Conservation (phyloP, 1,139 yeast genomes). For the Sugiyamaella pinicola region DNA sequence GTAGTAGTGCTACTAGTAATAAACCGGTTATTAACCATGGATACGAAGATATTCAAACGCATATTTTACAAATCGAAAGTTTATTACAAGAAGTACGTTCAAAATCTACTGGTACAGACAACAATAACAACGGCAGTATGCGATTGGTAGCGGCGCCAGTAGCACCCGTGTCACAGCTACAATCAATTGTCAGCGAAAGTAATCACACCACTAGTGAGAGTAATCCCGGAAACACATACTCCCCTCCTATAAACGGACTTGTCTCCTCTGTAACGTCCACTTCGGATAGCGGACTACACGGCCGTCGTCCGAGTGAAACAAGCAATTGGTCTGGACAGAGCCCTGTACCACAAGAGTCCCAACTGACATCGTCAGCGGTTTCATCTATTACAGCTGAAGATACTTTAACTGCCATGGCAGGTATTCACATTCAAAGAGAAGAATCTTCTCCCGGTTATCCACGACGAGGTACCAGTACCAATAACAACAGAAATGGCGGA, state of each 20-base stretch:
- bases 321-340: slow-evolving; percentile 1
- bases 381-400: slow-evolving; percentile 13
- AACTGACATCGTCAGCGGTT: slow-evolving; percentile 8
- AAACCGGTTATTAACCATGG: slow-evolving; percentile 2
- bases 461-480: background rate
- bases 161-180: background rate
- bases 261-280: slow-evolving; percentile 5
- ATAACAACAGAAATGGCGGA: background rate
- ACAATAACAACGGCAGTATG: background rate
- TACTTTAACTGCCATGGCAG: slow-evolving; percentile 15
- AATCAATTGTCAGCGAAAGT: background rate
- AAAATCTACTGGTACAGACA: background rate
- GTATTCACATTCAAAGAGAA: slow-evolving; percentile 11
- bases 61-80: slow-evolving; percentile 16
- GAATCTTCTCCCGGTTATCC: background rate
- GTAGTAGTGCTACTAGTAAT: background rate
- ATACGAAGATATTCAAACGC: slow-evolving; percentile 19
- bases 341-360: background rate
- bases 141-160: background rate
- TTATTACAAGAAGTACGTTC: slow-evolving; percentile 18
- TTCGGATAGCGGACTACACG: background rate
- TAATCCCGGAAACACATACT: slow-evolving; percentile 2
- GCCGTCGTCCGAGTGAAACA: background rate
- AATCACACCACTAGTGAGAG: slow-evolving; percentile 5
- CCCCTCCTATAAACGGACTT: slow-evolving; percentile 7